phyloP scores from a whole-genome alignment of 768 basidiomycete species.

The Suillus paluster region DNA sequence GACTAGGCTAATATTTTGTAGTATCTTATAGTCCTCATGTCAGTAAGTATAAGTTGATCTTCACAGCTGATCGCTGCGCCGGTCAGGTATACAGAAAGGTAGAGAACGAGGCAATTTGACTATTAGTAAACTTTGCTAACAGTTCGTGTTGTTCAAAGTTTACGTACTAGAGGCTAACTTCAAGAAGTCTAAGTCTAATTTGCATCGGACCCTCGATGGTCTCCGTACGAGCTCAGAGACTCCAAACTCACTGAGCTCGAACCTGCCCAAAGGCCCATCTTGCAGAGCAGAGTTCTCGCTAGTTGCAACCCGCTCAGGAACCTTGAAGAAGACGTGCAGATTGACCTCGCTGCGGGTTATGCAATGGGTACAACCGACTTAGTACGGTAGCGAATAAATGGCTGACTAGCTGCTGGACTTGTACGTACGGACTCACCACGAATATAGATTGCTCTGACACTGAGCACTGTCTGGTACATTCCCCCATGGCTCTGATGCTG shows the following conservation, averaged over 20 bases:
- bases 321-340: not conserved
- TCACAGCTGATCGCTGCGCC: too few relatives aligned
- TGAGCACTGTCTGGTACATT: not conserved
- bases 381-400: not conserved
- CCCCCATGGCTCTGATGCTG: not conserved
- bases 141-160: too few relatives aligned
- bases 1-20: too few relatives aligned
- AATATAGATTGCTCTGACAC: not conserved
- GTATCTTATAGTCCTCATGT: too few relatives aligned
- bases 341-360: not conserved
- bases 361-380: not conserved
- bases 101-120: too few relatives aligned
- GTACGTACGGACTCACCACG: not conserved
- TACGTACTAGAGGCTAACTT: too few relatives aligned
- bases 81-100: too few relatives aligned
- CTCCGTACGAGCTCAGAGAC: too few relatives aligned
- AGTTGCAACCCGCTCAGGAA: not conserved
- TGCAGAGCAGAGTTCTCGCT: not conserved
- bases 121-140: too few relatives aligned
- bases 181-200: too few relatives aligned
- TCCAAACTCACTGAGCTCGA: not conserved
- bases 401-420: not conserved
- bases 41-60: too few relatives aligned
- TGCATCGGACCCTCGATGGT: too few relatives aligned
- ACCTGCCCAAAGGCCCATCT: not conserved